phyloP scores from a whole-genome alignment of 768 basidiomycete genomes.

The Auricularia sp. region DNA sequence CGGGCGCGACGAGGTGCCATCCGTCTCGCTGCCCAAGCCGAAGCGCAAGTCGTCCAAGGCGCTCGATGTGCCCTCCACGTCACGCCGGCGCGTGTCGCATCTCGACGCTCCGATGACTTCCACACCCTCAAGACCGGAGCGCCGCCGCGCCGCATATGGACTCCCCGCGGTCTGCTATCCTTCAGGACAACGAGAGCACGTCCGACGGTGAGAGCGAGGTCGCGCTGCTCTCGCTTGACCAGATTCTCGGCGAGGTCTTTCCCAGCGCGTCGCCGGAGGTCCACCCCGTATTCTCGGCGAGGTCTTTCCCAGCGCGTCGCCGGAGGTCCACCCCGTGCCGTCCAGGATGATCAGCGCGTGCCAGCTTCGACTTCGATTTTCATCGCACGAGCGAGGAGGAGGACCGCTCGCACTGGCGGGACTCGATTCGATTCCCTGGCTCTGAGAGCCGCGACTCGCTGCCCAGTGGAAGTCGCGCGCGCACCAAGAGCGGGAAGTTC shows the following conservation, averaged over 20 bases:
- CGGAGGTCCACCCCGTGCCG: not conserved
- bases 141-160: too few species aligned
- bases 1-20: too few species aligned
- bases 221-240: not conserved
- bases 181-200: not conserved
- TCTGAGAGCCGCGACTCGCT: not conserved
- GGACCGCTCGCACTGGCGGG: not conserved
- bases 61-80: too few species aligned
- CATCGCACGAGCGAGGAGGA: not conserved
- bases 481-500: not conserved
- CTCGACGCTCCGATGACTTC: too few species aligned
- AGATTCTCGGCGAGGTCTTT: not conserved
- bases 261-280: too few species aligned
- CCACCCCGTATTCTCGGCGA: not conserved
- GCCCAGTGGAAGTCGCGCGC: not conserved
- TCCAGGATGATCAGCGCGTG: not conserved
- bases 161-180: too few species aligned
- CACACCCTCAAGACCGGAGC: too few species aligned
- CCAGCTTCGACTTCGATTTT: not conserved
- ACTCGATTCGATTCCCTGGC: not conserved
- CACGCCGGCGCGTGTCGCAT: too few species aligned
- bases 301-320: not conserved
- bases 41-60: too few species aligned
- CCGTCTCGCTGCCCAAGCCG: too few species aligned
- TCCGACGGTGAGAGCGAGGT: not conserved